Conservation (phyloP, 805 yeast species). For the Candida multigemmis region DNA sequence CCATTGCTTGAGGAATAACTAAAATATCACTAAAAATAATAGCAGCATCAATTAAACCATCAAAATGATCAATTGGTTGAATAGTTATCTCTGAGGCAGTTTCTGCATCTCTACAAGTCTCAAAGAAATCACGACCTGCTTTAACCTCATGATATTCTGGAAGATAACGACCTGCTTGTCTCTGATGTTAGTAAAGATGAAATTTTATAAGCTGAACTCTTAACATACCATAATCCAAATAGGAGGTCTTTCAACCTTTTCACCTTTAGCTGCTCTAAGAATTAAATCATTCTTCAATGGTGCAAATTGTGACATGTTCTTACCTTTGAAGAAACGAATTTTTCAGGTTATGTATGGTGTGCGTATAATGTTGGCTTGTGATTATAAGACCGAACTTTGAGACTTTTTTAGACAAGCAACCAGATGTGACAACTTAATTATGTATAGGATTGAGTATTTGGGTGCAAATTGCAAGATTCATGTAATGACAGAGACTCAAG, state of each 20-base stretch:
- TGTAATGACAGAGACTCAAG: too few relatives aligned
- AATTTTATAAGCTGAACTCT: not conserved
- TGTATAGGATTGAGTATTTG: too few relatives aligned
- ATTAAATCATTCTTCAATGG: conserved; percentile 83
- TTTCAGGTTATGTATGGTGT: too few relatives aligned
- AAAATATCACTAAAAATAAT: conserved; percentile 92
- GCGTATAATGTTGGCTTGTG: too few relatives aligned
- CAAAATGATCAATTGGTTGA: conserved; percentile 87
- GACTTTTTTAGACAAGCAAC: too few relatives aligned
- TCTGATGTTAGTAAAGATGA: conserved; percentile 16
- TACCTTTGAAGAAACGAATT: not conserved
- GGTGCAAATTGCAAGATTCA: too few relatives aligned
- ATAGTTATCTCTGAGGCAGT: conserved; percentile 90
- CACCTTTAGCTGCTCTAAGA: conserved; percentile 85
- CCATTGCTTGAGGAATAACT: conserved; percentile 97
- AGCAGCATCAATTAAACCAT: conserved; percentile 91
- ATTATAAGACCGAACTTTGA: too few relatives aligned
- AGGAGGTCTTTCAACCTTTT: conserved; percentile 92
- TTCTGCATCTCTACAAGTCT: conserved; percentile 91
- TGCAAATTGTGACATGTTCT: conserved; percentile 44
- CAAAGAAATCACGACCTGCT: conserved; percentile 81
- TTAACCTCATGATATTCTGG: conserved; percentile 91
- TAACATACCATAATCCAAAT: conserved; percentile 81
- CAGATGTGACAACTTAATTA: too few relatives aligned
- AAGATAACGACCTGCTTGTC: conserved; percentile 93